Evolutionary conservation across 495 filamentous ascomycete genomes (phyloP).

Genomic region (Sordaria brevicollis): DNA sequence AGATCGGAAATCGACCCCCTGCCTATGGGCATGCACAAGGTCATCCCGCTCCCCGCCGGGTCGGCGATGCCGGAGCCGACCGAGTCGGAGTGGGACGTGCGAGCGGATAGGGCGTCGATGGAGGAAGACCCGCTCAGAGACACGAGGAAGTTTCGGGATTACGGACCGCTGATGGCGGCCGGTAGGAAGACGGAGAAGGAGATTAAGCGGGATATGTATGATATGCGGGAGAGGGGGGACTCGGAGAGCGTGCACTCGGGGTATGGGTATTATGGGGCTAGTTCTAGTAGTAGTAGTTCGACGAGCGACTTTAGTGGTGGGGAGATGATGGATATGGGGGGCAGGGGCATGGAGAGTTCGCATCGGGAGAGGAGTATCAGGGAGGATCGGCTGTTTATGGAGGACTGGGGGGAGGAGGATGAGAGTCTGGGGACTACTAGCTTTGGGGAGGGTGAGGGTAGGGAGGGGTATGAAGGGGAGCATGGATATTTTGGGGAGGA

Average conservation of each 20-base stretch:
- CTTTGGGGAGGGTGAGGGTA: neutral
- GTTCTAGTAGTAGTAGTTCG: neutral
- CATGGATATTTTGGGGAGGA: neutral
- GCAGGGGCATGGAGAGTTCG: neutral
- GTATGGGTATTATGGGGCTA: neutral
- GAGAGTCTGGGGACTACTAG: neutral
- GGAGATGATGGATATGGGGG: neutral
- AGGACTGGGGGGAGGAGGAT: neutral
- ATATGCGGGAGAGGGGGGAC: too few species aligned
- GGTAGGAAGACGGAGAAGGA: neutral
- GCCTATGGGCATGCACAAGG: constrained; percentile 10
- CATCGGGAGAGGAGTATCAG: neutral
- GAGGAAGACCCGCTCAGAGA: constrained; percentile 9
- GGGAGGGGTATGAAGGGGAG: neutral
- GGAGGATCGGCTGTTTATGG: neutral
- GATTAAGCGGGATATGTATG: neutral
- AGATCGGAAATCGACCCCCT: constrained; percentile 10
- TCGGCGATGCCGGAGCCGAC: constrained; percentile 10
- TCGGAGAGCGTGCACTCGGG: neutral
- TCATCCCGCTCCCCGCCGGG: constrained; percentile 9
- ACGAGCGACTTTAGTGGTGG: neutral
- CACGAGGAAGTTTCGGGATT: neutral
- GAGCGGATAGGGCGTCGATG: constrained; percentile 5
- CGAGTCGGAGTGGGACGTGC: constrained; percentile 13
- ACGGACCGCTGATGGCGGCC: neutral